Percentiles rank a stretch among this genome's conserved stretches.
phyloP scores from a whole-genome alignment of 106 monocot genomes.

The Chionographis japonica region DNA sequence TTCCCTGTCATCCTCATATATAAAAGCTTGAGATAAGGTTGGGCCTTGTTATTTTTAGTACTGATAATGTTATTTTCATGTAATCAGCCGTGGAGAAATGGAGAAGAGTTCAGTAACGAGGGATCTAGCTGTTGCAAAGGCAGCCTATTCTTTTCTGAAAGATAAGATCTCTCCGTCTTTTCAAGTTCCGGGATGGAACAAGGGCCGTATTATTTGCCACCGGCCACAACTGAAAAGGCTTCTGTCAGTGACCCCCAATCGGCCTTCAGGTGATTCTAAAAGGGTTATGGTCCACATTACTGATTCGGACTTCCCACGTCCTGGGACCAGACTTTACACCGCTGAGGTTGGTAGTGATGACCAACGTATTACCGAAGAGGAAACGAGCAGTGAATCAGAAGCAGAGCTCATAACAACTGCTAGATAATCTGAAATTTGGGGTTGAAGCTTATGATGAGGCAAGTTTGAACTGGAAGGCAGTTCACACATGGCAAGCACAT shows the following conservation, averaged over 20 bases:
- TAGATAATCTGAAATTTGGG: too few relatives aligned
- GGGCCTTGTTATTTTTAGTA: background rate
- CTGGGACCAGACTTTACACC: constrained; percentile 49
- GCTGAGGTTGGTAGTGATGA: constrained; percentile 13
- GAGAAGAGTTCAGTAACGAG: constrained; percentile 65
- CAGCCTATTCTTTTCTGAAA: constrained; percentile 65
- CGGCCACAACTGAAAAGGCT: constrained; percentile 67
- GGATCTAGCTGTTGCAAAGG: constrained; percentile 57
- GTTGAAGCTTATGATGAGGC: too few relatives aligned
- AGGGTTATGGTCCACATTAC: constrained; percentile 32
- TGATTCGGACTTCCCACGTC: constrained; percentile 51
- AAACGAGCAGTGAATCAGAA: constrained; percentile 12
- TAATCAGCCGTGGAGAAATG: constrained; percentile 85
- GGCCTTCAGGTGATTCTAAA: constrained; percentile 13
- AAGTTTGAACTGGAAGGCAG: too few relatives aligned
- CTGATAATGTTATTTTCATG: constrained; percentile 5
- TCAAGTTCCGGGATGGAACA: constrained; percentile 87
- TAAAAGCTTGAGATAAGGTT: too few relatives aligned
- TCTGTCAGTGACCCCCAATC: constrained; percentile 18
- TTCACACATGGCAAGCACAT: too few relatives aligned
- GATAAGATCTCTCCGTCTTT: constrained; percentile 66
- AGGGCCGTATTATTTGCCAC: constrained; percentile 77
- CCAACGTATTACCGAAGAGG: constrained; percentile 1
- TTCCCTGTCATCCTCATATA: too few relatives aligned
- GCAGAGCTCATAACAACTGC: constrained; percentile 35